Percentiles rank a stretch among this genome's conserved stretches.
phyloP scores from a whole-genome alignment of 2,329 filamentous ascomycete species.

The Talaromyces pinophilus region DNA sequence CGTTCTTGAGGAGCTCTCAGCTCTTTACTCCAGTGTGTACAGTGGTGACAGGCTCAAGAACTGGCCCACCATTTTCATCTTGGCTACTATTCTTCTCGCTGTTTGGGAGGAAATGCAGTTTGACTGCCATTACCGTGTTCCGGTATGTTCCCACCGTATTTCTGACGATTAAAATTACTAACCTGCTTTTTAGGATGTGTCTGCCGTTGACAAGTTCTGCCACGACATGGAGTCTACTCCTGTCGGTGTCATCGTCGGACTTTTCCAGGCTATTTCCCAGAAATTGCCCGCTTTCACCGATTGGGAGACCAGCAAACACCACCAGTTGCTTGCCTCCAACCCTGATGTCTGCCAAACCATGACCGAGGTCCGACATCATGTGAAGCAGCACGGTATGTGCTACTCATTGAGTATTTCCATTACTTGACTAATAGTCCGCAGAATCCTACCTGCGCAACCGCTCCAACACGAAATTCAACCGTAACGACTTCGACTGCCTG shows the following conservation, averaged over 20 bases:
- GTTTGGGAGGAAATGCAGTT: slow-evolving; percentile 99
- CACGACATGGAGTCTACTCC: slow-evolving; percentile 94
- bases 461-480: slow-evolving; percentile 78
- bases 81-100: slow-evolving; percentile 86
- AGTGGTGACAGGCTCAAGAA: slow-evolving; percentile 97
- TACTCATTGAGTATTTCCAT: neutral
- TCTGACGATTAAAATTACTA: neutral
- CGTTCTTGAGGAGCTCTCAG: slow-evolving; percentile 88
- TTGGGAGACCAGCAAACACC: slow-evolving; percentile 91
- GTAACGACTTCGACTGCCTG: slow-evolving; percentile 88
- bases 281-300: slow-evolving; percentile 90
- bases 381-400: slow-evolving; percentile 85
- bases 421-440: slow-evolving; percentile 39
- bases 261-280: slow-evolving; percentile 97
- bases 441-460: slow-evolving; percentile 84
- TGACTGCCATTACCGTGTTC: slow-evolving; percentile 92
- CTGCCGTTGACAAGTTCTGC: slow-evolving; percentile 90
- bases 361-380: slow-evolving; percentile 91
- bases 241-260: slow-evolving; percentile 91
- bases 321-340: slow-evolving; percentile 88
- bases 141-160: slow-evolving; percentile 41
- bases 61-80: slow-evolving; percentile 98
- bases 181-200: slow-evolving; percentile 57
- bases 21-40: slow-evolving; percentile 95
- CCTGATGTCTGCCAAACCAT: slow-evolving; percentile 89